phyloP scores from a whole-genome alignment of 2,329 filamentous ascomycete genomes.

The Calonectria multiphialidica region DNA sequence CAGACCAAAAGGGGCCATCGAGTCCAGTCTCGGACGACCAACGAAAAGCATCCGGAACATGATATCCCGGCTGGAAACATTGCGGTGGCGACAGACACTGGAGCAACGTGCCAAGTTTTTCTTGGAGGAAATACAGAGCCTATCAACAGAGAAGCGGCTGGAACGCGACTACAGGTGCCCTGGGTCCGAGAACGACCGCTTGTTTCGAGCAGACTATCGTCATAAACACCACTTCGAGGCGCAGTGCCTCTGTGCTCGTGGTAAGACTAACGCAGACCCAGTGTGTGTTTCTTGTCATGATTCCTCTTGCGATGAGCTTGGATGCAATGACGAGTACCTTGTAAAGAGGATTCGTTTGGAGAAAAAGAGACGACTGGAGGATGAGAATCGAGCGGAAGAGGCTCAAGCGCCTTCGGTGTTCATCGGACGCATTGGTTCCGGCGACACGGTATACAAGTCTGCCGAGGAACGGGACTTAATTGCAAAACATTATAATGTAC shows the following conservation, averaged over 20 bases:
- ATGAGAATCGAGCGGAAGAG: neutral
- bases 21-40: slow-evolving; percentile 37
- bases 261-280: neutral
- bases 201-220: slow-evolving; percentile 28
- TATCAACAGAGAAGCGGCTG: neutral
- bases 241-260: neutral
- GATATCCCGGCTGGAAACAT: neutral
- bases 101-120: neutral
- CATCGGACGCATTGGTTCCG: slow-evolving; percentile 52
- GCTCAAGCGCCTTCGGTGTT: slow-evolving; percentile 39
- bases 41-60: slow-evolving; percentile 5
- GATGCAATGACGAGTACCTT: neutral
- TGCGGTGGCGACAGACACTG: neutral
- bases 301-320: slow-evolving; percentile 14
- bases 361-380: neutral
- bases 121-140: neutral
- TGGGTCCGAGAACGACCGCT: slow-evolving; percentile 38
- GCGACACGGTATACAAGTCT: slow-evolving; percentile 52
- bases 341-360: neutral
- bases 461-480: slow-evolving; percentile 33
- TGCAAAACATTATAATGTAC: neutral
- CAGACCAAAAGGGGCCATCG: slow-evolving; percentile 35
- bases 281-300: slow-evolving; percentile 1
- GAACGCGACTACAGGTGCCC: slow-evolving; percentile 38
- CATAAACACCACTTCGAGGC: slow-evolving; percentile 17